phyloP scores from a whole-genome alignment of 306 rosid genomes.

The Pachyrhizus erosus region DNA sequence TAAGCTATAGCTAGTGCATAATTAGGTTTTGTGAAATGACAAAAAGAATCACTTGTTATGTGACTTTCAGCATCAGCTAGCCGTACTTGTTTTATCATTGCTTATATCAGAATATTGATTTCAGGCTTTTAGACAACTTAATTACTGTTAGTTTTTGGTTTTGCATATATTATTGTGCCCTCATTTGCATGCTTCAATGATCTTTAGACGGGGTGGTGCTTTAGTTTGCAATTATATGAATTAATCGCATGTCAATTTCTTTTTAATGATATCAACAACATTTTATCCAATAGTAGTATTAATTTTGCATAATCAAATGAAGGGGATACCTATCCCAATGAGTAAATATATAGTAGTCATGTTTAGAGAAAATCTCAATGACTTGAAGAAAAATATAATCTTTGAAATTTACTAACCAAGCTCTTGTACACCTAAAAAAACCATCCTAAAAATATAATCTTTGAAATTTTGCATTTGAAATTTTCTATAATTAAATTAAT shows the following conservation, averaged over 20 bases:
- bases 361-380: not conserved
- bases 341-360: not conserved
- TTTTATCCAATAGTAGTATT: not conserved
- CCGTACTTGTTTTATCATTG: not conserved
- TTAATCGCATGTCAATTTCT: not conserved
- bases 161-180: not conserved
- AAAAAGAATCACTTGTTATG: not conserved
- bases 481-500: too few species aligned
- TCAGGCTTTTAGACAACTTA: not conserved
- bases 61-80: not conserved
- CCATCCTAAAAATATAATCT: not conserved
- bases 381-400: not conserved
- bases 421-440: too few species aligned
- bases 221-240: not conserved
- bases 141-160: not conserved
- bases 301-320: not conserved
- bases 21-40: not conserved
- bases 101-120: not conserved
- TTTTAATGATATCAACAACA: not conserved
- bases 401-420: not conserved
- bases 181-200: not conserved
- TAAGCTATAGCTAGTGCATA: not conserved
- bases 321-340: not conserved
- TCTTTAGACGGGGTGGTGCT: not conserved
- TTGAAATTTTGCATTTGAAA: not conserved